phyloP scores from a whole-genome alignment of 2,329 filamentous ascomycete genomes.

The Pseudogymnoascus sp. region DNA sequence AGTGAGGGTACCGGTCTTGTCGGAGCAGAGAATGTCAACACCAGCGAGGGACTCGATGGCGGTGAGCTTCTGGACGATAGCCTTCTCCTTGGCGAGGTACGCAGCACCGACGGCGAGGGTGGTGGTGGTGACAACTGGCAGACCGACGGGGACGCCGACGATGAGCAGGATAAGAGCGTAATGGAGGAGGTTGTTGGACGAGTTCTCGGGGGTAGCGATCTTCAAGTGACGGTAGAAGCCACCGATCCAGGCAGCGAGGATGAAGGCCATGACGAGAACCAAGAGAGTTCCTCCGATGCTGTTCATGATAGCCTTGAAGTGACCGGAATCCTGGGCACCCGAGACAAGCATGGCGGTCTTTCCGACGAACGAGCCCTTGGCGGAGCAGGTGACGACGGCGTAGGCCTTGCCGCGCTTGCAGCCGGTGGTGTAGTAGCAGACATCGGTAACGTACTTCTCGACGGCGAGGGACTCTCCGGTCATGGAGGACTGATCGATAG shows the following conservation, averaged over 20 bases:
- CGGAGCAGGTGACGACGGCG: constrained; percentile 57
- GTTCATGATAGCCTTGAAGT: constrained; percentile 81
- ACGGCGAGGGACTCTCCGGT: constrained; percentile 73
- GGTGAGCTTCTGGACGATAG: constrained; percentile 71
- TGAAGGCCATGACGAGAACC: constrained; percentile 70
- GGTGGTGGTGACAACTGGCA: constrained; percentile 70
- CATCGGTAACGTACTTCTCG: constrained; percentile 69
- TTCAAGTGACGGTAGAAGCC: constrained; percentile 66
- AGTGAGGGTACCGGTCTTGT: constrained; percentile 72
- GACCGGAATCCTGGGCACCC: constrained; percentile 66
- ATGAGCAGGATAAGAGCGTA: constrained; percentile 65
- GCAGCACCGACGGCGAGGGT: constrained; percentile 69
- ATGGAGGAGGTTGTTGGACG: constrained; percentile 55
- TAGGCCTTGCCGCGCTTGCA: constrained; percentile 75
- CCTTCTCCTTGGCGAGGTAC: constrained; percentile 68
- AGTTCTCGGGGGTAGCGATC: constrained; percentile 49
- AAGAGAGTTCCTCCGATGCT: constrained; percentile 66
- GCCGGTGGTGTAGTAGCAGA: constrained; percentile 69
- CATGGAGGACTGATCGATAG: constrained; percentile 71
- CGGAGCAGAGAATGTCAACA: constrained; percentile 72
- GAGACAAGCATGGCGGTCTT: constrained; percentile 65
- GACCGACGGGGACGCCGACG: constrained; percentile 71
- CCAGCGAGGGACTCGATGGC: constrained; percentile 69
- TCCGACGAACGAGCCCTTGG: constrained; percentile 67
- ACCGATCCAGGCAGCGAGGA: constrained; percentile 66